Percentiles rank a stretch among this genome's conserved stretches.
Evolutionary conservation across 2,329 filamentous ascomycete species (phyloP).

Genomic region (Cercospora sesami): DNA sequence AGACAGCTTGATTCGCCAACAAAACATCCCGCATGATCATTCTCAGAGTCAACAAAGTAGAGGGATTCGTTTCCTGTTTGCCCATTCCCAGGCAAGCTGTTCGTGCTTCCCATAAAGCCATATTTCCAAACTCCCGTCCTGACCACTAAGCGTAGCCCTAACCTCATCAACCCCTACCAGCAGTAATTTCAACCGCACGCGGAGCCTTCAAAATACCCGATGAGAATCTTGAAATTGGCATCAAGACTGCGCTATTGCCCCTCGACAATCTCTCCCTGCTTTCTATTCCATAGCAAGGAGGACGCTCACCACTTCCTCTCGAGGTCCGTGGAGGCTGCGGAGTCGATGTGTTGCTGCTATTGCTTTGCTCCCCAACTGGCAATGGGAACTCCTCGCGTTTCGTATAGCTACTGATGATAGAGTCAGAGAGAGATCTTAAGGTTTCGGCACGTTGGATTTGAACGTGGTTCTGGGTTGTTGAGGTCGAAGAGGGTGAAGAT

Average conservation of each 20-base stretch:
- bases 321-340: not conserved
- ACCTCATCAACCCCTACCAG: not conserved
- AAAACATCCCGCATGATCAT: too few relatives aligned
- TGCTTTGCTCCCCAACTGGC: not conserved
- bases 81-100: too few relatives aligned
- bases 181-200: not conserved
- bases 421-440: constrained; percentile 35
- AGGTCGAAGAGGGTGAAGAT: not conserved
- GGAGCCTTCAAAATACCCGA: not conserved
- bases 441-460: constrained; percentile 30
- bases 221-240: not conserved
- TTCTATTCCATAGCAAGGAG: not conserved
- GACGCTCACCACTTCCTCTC: not conserved
- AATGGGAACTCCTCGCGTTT: constrained; percentile 19
- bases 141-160: not conserved
- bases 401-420: constrained; percentile 38
- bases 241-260: not conserved
- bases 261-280: not conserved
- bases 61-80: too few relatives aligned
- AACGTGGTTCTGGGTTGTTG: constrained; percentile 13
- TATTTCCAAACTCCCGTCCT: not conserved
- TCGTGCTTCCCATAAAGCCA: not conserved
- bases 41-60: too few relatives aligned
- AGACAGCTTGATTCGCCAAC: not conserved
- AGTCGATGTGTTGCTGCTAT: not conserved